These are phyloP conservation scores for Schizopora paradoxa DNA, from an alignment of 1,284 basidiomycete species.

Conservation along the genomic window DNA sequence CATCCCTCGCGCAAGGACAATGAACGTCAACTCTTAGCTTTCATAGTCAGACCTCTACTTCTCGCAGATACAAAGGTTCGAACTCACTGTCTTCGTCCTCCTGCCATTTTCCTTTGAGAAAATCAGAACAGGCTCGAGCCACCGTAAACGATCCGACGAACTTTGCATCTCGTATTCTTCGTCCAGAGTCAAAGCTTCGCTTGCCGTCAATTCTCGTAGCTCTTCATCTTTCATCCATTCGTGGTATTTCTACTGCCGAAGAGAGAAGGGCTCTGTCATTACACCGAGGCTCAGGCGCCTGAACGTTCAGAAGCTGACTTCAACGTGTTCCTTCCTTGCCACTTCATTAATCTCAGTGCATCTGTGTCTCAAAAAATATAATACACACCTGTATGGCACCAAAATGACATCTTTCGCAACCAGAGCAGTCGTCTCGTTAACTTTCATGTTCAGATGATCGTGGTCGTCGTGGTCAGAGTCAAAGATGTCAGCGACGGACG, in stretches of 20 bases:
- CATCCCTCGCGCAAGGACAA: constrained; percentile 57
- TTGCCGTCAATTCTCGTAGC: constrained; percentile 78
- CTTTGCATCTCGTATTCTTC: constrained; percentile 94
- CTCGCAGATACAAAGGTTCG: background rate
- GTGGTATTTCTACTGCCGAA: constrained; percentile 66
- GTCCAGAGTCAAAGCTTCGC: constrained; percentile 76
- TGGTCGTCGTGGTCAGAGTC: no score
- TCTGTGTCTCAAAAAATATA: background rate
- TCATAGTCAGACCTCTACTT: constrained; percentile 1
- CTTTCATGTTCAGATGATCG: no score
- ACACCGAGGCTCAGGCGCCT: background rate
- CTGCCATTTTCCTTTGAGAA: constrained; percentile 71
- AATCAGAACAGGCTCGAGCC: constrained; percentile 7
- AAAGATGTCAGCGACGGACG: no score
- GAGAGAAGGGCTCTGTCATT: constrained; percentile 2
- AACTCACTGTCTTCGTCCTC: constrained; percentile 77
- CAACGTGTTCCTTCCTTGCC: constrained; percentile 54
- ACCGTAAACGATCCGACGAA: constrained; percentile 33
- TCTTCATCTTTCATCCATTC: constrained; percentile 85
- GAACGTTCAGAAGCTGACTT: constrained; percentile 32
- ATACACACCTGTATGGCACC: constrained; percentile 62
- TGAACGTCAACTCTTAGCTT: constrained; percentile 79
- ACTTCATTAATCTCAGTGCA: constrained; percentile 12
- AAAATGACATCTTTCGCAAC: constrained; percentile 59
- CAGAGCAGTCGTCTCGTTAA: constrained; percentile 60